Percentiles rank a stretch among this genome's conserved stretches.
phyloP scores from a whole-genome alignment of 2,329 filamentous ascomycete species.

The Paraphaeosphaeria sporulosa region DNA sequence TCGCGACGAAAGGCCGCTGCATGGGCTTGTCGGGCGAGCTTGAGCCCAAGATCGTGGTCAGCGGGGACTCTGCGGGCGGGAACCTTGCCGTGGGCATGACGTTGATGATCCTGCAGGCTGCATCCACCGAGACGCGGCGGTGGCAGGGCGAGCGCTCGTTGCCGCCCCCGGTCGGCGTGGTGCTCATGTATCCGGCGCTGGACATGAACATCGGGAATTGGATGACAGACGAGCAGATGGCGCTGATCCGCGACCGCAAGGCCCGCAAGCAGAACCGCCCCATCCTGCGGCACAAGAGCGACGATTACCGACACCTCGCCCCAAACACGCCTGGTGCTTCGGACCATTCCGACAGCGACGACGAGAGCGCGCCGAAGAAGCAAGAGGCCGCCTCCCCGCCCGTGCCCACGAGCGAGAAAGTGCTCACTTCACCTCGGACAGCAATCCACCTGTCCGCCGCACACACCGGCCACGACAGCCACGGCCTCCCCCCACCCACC shows the following conservation, averaged over 20 bases:
- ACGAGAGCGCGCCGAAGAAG: constrained; percentile 29
- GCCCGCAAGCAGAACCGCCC: constrained; percentile 79
- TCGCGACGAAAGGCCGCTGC: constrained; percentile 76
- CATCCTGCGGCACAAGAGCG: constrained; percentile 83
- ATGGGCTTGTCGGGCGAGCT: constrained; percentile 74
- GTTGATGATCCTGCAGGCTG: constrained; percentile 87
- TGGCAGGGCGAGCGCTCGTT: constrained; percentile 64
- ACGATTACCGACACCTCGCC: constrained; percentile 85
- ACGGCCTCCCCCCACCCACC: constrained; percentile 26
- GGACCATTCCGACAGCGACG: constrained; percentile 71
- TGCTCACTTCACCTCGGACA: constrained; percentile 43
- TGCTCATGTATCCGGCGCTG: constrained; percentile 87
- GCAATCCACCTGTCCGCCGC: constrained; percentile 50
- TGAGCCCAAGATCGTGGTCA: constrained; percentile 73
- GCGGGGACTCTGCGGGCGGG: constrained; percentile 83
- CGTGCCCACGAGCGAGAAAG: constrained; percentile 29
- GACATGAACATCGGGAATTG: constrained; percentile 99
- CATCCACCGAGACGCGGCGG: constrained; percentile 63
- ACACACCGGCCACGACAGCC: constrained; percentile 44
- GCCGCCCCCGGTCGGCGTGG: constrained; percentile 80
- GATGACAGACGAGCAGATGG: constrained; percentile 99
- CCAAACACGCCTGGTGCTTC: constrained; percentile 82
- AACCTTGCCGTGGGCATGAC: constrained; percentile 82
- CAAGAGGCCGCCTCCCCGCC: constrained; percentile 19
- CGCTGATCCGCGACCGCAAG: constrained; percentile 83